These are phyloP conservation scores for Eudorina sp. DNA, from an alignment of 139 green algal species.

Conservation along the genomic window DNA sequence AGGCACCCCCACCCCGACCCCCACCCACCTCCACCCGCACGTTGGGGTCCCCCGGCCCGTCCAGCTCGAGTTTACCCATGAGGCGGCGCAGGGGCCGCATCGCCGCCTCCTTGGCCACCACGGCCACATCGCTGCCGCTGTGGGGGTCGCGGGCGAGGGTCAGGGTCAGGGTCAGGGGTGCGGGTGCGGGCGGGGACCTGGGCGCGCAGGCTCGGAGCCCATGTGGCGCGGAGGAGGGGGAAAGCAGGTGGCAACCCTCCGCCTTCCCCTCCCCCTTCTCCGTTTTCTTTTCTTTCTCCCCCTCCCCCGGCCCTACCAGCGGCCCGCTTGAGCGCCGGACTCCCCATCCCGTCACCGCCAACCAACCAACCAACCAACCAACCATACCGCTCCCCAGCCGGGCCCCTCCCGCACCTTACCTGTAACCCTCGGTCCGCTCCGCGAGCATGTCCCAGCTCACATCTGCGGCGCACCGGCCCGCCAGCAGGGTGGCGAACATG, in stretches of 20 bases:
- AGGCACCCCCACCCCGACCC: no score
- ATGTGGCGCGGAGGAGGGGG: no score
- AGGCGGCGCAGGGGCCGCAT: slow-evolving; percentile 75
- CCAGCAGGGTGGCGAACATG: slow-evolving; percentile 66
- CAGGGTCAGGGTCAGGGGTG: no score
- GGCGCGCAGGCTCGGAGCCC: no score
- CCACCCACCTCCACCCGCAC: slow-evolving; percentile 41
- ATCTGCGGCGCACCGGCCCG: slow-evolving; percentile 33
- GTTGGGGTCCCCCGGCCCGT: slow-evolving; percentile 1
- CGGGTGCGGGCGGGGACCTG: no score
- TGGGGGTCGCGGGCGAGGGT: no score
- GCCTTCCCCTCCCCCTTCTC: background rate
- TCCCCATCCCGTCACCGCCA: no score
- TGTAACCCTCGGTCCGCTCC: slow-evolving; percentile 61
- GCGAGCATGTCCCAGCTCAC: slow-evolving; percentile 58
- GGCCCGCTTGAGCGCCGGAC: no score
- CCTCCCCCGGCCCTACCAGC: no score
- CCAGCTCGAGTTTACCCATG: slow-evolving; percentile 66
- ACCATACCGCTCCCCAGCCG: background rate
- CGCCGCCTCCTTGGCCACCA: slow-evolving; percentile 75
- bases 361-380: background rate
- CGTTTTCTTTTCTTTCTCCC: background rate
- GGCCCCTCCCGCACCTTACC: slow-evolving; percentile 18
- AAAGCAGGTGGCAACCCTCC: background rate
- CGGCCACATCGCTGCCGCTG: slow-evolving; percentile 65